Conservation (phyloP, 2,329 filamentous ascomycete genomes). For the Helicocarpus griseus region DNA sequence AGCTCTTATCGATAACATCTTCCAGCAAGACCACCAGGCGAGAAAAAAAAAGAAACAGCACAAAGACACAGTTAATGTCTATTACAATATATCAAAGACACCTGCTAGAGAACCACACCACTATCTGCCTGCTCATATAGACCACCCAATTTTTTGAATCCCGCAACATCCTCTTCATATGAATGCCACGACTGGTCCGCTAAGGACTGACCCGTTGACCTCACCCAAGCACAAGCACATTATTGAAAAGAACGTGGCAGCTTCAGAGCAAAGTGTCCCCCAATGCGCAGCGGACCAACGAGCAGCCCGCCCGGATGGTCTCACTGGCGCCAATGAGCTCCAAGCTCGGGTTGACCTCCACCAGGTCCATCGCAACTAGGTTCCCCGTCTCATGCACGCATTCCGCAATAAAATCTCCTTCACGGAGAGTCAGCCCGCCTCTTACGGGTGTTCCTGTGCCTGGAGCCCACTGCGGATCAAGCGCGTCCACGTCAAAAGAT, state of each 20-base stretch:
- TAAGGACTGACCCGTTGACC: not conserved
- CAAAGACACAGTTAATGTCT: not conserved
- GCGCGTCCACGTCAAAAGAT: conserved; percentile 91
- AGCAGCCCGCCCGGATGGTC: conserved; percentile 84
- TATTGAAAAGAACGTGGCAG: not conserved
- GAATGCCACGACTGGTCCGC: no score
- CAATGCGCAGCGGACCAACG: conserved; percentile 79
- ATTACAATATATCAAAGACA: not conserved
- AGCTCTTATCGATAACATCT: no score
- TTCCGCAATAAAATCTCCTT: conserved; percentile 96
- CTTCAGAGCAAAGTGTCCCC: conserved; percentile 76
- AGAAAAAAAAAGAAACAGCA: not conserved
- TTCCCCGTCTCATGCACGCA: conserved; percentile 70
- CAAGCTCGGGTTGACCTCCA: conserved; percentile 69
- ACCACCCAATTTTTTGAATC: not conserved
- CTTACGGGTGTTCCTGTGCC: conserved; percentile 92
- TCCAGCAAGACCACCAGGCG: no score
- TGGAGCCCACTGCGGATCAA: conserved; percentile 93
- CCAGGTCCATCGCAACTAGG: conserved; percentile 69
- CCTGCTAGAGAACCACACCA: not conserved
- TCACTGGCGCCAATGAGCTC: conserved; percentile 64
- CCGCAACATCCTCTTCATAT: not conserved
- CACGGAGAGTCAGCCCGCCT: conserved; percentile 82
- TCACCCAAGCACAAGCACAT: no score
- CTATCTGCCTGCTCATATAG: not conserved